Evolutionary conservation across 495 filamentous ascomycete genomes (phyloP), one percentile per base, ranked within the genome.

Genomic region (Aspergillus haitiensis): DNA sequence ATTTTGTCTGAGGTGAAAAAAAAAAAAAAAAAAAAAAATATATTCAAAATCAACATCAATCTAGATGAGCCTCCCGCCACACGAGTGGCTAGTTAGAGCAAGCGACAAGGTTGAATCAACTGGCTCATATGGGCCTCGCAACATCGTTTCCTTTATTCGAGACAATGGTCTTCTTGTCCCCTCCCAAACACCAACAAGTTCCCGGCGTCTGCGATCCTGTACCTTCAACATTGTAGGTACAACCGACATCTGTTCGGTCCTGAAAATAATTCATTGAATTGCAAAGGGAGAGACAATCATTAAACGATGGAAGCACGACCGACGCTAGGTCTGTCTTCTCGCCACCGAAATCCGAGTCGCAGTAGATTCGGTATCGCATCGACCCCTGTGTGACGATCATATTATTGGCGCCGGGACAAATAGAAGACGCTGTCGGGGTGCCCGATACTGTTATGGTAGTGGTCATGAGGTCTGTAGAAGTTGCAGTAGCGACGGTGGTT

Each of bases 211-310:
- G 59, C 9, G 27, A 13, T 6, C 59, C 59, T 46, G 59, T 61
- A 21, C 59, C 59, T 16, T 15, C 53, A 52, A 56, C 48, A 18
- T 61, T 61, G 32, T 45, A 61, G 36, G 59, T 61, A 16, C 35
- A 42, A 15, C 36, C 59, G 21, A 61, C 47, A 56, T 61, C 59
- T 39, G 46, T 46, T 15, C 59, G 59, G 1, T 46, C 48, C 53
- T 61, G 53, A 54, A 56, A 57, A 40, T 56, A 56, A 15, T 61
- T 61, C 59, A 61, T 61, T 27, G 59, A 55, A 27, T 46, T 56
- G 40, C 59, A 57, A 8, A 57, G 53, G 37, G 35, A 46, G n/a
- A 61, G n/a, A 21, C 59, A 61, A 6, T 45, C 53, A 18, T 55
- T 40, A 36, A 61, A 61, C 7, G 53, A 37, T 15, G 15, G 10